These are phyloP conservation scores for Sungouiozyma ichnusensis DNA, from an alignment of 805 yeast species.

Conservation along the genomic window DNA sequence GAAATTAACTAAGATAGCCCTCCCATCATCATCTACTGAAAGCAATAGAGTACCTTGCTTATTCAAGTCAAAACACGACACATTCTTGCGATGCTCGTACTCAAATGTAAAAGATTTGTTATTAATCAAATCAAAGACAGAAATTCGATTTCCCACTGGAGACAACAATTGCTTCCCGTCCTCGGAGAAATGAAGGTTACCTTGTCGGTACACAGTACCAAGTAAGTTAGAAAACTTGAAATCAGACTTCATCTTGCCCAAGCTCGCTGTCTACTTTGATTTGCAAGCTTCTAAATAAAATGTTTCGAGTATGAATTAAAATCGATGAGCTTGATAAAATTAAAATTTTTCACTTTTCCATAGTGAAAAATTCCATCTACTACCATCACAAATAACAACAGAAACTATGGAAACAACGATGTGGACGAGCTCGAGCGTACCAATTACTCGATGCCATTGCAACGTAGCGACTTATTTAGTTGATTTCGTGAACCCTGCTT, in stretches of 20 bases:
- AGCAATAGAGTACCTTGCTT: conserved; percentile 69
- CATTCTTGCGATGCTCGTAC: conserved; percentile 85
- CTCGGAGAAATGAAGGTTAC: conserved; percentile 75
- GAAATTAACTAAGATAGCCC: conserved; percentile 86
- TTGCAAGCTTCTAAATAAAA: no score
- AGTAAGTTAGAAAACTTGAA: conserved; percentile 77
- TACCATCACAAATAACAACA: background rate
- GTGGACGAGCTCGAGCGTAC: no score
- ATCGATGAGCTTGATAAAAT: background rate
- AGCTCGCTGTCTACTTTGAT: background rate
- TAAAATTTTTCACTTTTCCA: background rate
- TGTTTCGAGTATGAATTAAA: no score
- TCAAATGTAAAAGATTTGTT: conserved; percentile 81
- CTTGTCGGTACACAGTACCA: conserved; percentile 91
- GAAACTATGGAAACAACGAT: background rate
- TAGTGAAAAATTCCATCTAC: background rate
- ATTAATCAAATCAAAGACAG: conserved; percentile 76
- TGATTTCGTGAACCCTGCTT: conserved; percentile 43
- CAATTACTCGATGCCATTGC: no score
- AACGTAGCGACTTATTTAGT: background rate
- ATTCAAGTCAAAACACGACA: conserved; percentile 71
- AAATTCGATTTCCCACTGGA: conserved; percentile 91
- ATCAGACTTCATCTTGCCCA: conserved; percentile 66
- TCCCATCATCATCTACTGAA: conserved; percentile 82
- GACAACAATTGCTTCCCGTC: conserved; percentile 78